Evolutionary conservation across 1,284 basidiomycete species (phyloP), one percentile per base, ranked within the genome.

Genomic region (Cutaneotrichosporon dermatis): DNA sequence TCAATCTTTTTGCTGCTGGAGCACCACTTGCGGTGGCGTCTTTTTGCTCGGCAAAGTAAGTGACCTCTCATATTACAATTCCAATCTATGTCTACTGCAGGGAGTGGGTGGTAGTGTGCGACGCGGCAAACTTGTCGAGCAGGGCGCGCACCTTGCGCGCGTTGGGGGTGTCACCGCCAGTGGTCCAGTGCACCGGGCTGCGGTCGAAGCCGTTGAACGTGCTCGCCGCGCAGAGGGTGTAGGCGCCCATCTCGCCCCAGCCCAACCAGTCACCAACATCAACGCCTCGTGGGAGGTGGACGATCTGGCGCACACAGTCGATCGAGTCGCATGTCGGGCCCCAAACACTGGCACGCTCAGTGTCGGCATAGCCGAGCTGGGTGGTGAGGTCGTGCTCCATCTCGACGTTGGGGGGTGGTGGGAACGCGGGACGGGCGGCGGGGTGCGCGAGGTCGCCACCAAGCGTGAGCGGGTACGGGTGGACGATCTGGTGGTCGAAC

Each of bases 171-270:
- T 54, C 41, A 8, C 75, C 75, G 16, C 77, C 77, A 12, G 75
- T 77, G 16, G 77, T 79, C 72, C 74, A 79, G 59, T 70, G 67
- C 4, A 76, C 71, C 7, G 69, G 68, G 13, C 71, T 72, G 45
- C 66, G 63, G 50, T 69, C 68, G 52, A 77, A 75, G 11, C 90
- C 92, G 72, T 93, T 93, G 80, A 92, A 93, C 70, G 86, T 85
- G 76, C 87, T 89, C 16, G 92, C 90, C 0, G 92, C 92, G 70
- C 90, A 94, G 64, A 92, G 82, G 13, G 92, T 95, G 78, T 96
- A 96, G 11, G 92, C 92, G 44, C 92, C 92, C 92, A 96, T 95
- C 70, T 90, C 86, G 55, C 86, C 85, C 81, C 92, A 95, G 6
- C 88, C 88, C 7, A 96, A 82, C 92, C 92, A 96, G 76, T 96